Evolutionary conservation across 768 basidiomycete genomes (phyloP).

Genomic region (Multifurca ochricompacta): DNA sequence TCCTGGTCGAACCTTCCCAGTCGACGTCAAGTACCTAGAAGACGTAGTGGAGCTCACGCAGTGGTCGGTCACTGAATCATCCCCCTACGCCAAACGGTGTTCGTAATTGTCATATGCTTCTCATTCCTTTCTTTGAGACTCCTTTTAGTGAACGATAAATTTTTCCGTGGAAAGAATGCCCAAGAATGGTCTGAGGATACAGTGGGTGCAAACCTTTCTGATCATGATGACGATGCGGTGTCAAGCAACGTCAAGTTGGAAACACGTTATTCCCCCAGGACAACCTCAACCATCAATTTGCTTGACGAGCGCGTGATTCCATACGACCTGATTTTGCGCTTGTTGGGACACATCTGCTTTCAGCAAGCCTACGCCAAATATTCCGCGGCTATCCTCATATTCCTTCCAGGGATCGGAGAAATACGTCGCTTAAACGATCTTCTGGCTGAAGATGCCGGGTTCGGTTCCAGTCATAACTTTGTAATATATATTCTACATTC

Average conservation of each 20-base stretch:
- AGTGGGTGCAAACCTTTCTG: conserved; percentile 35
- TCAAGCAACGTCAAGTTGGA: conserved; percentile 48
- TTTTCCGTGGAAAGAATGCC: conserved; percentile 49
- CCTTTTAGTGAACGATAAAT: conserved; percentile 51
- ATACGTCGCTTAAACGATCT: conserved; percentile 84
- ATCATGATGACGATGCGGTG: conserved; percentile 54
- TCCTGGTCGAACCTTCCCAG: conserved; percentile 93
- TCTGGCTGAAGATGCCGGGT: conserved; percentile 63
- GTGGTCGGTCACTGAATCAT: conserved; percentile 74
- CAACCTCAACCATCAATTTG: conserved; percentile 70
- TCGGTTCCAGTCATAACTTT: conserved; percentile 59
- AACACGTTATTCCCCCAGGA: conserved; percentile 73
- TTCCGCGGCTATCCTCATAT: conserved; percentile 80
- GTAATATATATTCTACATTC: conserved; percentile 85
- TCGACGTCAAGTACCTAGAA: conserved; percentile 77
- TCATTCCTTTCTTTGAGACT: neutral
- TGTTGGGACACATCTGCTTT: conserved; percentile 81
- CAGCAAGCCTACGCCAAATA: conserved; percentile 43
- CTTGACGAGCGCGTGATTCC: conserved; percentile 85
- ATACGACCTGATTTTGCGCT: conserved; percentile 78
- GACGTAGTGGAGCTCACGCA: conserved; percentile 79
- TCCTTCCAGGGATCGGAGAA: conserved; percentile 92
- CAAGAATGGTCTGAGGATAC: conserved; percentile 78
- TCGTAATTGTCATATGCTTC: conserved; percentile 24
- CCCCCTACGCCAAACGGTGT: conserved; percentile 73